These are phyloP conservation scores for Sporothrix luriei DNA, from an alignment of 2,329 filamentous ascomycete genomes.

Conservation along the genomic window DNA sequence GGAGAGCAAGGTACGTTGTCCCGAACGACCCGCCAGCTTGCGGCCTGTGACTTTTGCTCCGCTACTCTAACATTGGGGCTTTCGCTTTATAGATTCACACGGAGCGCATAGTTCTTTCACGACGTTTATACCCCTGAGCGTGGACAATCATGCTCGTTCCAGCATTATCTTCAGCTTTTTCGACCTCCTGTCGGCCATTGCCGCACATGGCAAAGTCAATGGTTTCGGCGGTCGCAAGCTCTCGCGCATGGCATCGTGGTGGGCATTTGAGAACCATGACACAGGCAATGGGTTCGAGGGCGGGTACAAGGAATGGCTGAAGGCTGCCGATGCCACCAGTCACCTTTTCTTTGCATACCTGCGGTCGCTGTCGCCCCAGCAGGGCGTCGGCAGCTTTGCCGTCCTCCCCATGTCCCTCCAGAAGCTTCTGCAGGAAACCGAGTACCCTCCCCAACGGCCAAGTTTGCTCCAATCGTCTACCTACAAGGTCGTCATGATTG, in stretches of 20 bases:
- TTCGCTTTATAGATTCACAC: conserved; percentile 69
- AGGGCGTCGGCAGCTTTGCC: conserved; percentile 75
- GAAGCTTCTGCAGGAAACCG: conserved; percentile 85
- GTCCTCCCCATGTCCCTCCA: conserved; percentile 87
- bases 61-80: neutral
- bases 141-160: conserved; percentile 80
- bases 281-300: conserved; percentile 89
- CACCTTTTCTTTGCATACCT: conserved; percentile 98
- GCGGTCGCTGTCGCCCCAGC: conserved; percentile 82
- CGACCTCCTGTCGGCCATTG: conserved; percentile 85
- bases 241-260: conserved; percentile 95
- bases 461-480: conserved; percentile 76
- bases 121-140: conserved; percentile 92
- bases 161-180: conserved; percentile 97
- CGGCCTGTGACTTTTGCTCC: neutral
- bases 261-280: conserved; percentile 92
- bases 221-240: conserved; percentile 91
- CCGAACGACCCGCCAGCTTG: neutral
- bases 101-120: conserved; percentile 92
- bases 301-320: conserved; percentile 86
- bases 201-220: conserved; percentile 90
- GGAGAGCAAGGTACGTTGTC: conserved; percentile 76
- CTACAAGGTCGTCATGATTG: conserved; percentile 93
- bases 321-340: conserved; percentile 91
- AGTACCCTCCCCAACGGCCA: conserved; percentile 85